Evolutionary conservation across 139 green algal genomes (phyloP).

Genomic region (Parachlorella kessleri): DNA sequence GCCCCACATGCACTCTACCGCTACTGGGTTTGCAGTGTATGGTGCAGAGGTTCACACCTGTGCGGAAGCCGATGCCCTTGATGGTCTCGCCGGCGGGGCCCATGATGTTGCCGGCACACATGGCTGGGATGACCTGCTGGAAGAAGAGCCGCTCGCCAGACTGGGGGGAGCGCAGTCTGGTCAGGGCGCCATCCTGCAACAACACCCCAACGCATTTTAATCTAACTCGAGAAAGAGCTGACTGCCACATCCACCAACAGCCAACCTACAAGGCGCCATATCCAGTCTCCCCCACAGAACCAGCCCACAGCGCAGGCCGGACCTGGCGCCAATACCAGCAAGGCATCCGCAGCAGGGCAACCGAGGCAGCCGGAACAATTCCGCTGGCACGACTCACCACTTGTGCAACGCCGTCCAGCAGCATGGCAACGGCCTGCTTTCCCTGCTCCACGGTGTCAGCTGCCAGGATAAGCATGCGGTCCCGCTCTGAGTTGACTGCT

Average conservation of each 20-base stretch:
- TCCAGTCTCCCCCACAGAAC: too few species aligned
- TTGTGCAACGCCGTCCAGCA: slow-evolving; percentile 11
- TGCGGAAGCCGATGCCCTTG: slow-evolving; percentile 4
- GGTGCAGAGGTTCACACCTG: neutral
- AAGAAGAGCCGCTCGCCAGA: slow-evolving; percentile 9
- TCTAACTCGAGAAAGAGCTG: too few species aligned
- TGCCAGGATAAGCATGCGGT: slow-evolving; percentile 46
- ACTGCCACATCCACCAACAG: too few species aligned
- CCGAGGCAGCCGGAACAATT: too few species aligned
- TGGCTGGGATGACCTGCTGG: slow-evolving; percentile 34
- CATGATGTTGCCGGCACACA: slow-evolving; percentile 40
- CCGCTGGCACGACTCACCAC: neutral
- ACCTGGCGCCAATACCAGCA: too few species aligned
- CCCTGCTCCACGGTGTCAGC: slow-evolving; percentile 12
- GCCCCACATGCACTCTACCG: too few species aligned
- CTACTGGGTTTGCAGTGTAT: too few species aligned
- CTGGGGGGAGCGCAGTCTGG: slow-evolving; percentile 22
- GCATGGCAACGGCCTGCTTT: slow-evolving; percentile 4
- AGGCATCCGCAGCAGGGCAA: too few species aligned
- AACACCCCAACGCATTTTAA: too few species aligned
- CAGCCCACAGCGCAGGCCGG: too few species aligned
- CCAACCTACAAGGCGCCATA: too few species aligned
- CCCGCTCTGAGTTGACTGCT: slow-evolving; percentile 18
- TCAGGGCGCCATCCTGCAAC: slow-evolving; percentile 1
- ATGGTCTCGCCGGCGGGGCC: slow-evolving; percentile 33